A percentile compares a stretch with the other conserved stretches of the same genome.
Conservation (phyloP, 306 rosid genomes). For the Fagus crenata region DNA sequence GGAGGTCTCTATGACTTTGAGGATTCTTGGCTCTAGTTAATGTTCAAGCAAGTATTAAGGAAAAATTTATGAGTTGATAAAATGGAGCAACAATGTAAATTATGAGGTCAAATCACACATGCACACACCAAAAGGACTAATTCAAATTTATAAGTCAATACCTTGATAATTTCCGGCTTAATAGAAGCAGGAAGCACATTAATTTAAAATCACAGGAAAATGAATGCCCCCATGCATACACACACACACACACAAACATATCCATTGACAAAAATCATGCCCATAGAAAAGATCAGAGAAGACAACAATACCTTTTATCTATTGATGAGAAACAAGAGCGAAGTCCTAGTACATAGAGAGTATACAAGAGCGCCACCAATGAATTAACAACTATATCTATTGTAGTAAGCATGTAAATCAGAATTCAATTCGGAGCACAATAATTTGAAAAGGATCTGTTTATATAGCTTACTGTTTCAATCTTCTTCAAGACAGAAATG, state of each 20-base stretch:
- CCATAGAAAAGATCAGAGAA: neutral
- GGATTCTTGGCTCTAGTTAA: neutral
- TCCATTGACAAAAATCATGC: neutral
- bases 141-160: neutral
- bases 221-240: neutral
- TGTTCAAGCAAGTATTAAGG: too few relatives aligned
- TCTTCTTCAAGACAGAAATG: conserved; percentile 73
- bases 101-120: neutral
- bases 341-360: too few relatives aligned
- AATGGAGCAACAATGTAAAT: neutral
- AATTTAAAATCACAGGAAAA: neutral
- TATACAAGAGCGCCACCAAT: too few relatives aligned
- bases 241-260: neutral
- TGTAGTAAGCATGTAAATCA: neutral
- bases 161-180: neutral
- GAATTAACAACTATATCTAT: neutral
- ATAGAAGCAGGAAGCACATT: neutral
- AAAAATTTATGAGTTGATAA: neutral
- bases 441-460: conserved; percentile 19
- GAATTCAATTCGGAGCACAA: conserved; percentile 19
- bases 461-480: conserved; percentile 60
- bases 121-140: neutral
- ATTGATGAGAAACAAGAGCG: too few relatives aligned
- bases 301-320: neutral
- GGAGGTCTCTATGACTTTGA: too few relatives aligned